A percentile compares a stretch with the other conserved stretches of the same genome.
Conservation (phyloP, 306 rosid genomes). For the Cucurbita pepo region DNA sequence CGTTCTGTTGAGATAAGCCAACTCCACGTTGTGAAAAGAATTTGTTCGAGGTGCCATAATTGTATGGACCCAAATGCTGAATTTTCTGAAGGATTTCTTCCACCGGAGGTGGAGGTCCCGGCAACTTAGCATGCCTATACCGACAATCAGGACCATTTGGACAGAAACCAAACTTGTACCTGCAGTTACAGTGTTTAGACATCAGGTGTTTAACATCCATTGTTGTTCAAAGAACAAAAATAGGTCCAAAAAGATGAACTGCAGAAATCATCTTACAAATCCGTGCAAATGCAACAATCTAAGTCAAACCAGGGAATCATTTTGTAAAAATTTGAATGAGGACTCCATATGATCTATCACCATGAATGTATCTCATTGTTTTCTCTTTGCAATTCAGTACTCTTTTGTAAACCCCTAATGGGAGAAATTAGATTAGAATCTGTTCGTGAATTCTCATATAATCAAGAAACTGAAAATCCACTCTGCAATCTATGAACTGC, state of each 20-base stretch:
- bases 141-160: conserved; percentile 99
- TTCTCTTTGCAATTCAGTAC: background rate
- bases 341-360: background rate
- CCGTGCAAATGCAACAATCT: background rate
- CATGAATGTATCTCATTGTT: background rate
- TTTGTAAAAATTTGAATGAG: background rate
- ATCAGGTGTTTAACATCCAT: background rate
- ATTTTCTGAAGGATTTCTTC: conserved; percentile 98
- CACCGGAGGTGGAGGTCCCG: conserved; percentile 93
- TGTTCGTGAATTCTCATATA: background rate
- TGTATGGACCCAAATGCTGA: conserved; percentile 79
- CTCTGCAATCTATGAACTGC: background rate
- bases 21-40: conserved; percentile 59
- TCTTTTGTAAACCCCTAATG: background rate
- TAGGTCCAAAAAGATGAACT: background rate
- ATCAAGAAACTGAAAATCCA: background rate
- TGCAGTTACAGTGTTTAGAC: conserved; percentile 22
- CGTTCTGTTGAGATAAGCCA: conserved; percentile 51
- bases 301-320: background rate
- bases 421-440: background rate
- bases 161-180: conserved; percentile 98
- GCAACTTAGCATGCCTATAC: conserved; percentile 80
- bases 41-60: conserved; percentile 45
- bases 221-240: background rate
- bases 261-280: background rate